Conservation (phyloP, 2,329 filamentous ascomycete species). For the Aureobasidium sp. region DNA sequence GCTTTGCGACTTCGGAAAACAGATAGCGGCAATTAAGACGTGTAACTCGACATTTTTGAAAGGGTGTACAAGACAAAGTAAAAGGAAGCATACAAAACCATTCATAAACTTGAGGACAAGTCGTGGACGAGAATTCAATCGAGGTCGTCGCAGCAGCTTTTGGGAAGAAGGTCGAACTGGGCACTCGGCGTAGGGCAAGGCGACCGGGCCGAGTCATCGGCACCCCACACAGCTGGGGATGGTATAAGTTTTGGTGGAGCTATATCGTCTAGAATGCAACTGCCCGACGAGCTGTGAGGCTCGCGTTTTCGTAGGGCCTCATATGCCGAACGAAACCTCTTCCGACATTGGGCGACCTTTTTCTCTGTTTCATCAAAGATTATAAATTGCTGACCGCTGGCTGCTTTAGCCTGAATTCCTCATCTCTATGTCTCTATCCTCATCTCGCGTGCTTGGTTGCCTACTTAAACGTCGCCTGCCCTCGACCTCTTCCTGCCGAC, state of each 20-base stretch:
- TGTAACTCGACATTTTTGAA: neutral
- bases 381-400: slow-evolving; percentile 12
- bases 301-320: slow-evolving; percentile 1
- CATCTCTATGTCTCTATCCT: slow-evolving; percentile 10
- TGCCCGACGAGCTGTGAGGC: neutral
- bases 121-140: neutral
- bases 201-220: slow-evolving; percentile 4
- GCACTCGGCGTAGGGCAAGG: neutral
- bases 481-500: neutral
- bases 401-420: slow-evolving; percentile 14
- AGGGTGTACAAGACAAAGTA: neutral
- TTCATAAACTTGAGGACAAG: slow-evolving; percentile 7
- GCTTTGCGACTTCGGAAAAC: slow-evolving; percentile 3
- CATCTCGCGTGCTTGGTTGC: neutral
- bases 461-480: slow-evolving; percentile 4
- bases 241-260: slow-evolving; percentile 4
- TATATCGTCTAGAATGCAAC: neutral
- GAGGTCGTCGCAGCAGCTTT: neutral
- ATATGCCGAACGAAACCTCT: slow-evolving; percentile 7
- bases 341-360: slow-evolving; percentile 6
- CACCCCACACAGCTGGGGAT: neutral
- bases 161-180: neutral
- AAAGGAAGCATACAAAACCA: slow-evolving; percentile 3
- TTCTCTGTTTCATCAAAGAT: neutral
- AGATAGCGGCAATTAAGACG: neutral